Base-by-base conservation (phyloP, 176 grass and related monocot genomes). In the Typha latifolia region DNA sequence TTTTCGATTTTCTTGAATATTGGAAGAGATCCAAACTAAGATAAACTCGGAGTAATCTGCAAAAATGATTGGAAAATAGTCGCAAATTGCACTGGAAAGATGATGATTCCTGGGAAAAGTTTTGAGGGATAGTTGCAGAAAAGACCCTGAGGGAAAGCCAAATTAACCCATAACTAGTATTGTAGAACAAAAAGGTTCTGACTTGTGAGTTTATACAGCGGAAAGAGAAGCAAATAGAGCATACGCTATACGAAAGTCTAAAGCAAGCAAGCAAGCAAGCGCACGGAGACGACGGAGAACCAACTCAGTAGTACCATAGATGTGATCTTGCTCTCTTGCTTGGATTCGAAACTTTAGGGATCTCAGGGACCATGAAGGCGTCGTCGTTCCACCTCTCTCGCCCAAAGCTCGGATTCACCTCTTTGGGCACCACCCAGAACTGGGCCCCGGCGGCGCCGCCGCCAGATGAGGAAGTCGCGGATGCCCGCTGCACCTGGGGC, bases 281-380 rank as follows among this genome's bases (percentile, higher is more conserved):
- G 37, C 37, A 14, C 15, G 20, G 6, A 59, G 53, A 59, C 15
- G 8, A 10, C 10, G 5, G 1, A 57, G 8, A 59, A 19, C 15
- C 11, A 22, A n/a, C 14, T 86, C 68, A 96, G 67, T 74, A 81
- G 77, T 77, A 79, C 84, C 75, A 96, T 67, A 57, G 76, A 14
- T 82, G 20, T 5, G 70, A 70, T 48, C 87, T 78, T 51, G 91
- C 47, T 59, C 55, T 82, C 84, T 91, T 96, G 65, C 11, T 52
- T 0, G 71, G 66, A 13, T 47, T 34, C 16, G 63, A 26, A 37
- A 68, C 56, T 13, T 72, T 15, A 14, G 84, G 74, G 80, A 91
- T 83, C 79, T 96, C 76, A 5, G 91, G 91, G 62, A 96, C 91
- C 15, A 82, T 84, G 64, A 91, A 85, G 56, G 20, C 32, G 70